A percentile compares a stretch with the other conserved stretches of the same genome.
phyloP scores from a whole-genome alignment of 2,329 filamentous ascomycete species.

The Diaporthe helianthi region DNA sequence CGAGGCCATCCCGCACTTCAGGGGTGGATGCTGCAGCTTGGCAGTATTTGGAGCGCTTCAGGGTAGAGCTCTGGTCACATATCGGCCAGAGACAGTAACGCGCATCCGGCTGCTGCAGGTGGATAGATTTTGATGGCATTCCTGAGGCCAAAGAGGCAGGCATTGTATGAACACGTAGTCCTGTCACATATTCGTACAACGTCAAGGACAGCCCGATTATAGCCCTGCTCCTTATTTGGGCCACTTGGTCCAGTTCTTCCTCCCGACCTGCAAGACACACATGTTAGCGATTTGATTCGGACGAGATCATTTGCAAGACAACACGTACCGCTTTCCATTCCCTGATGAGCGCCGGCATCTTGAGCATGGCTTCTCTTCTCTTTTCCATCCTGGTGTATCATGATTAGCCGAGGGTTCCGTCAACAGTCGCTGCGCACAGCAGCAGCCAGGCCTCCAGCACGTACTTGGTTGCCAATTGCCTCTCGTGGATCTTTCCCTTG shows the following conservation, averaged over 20 bases:
- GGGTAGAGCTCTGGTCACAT: constrained; percentile 1
- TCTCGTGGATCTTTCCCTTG: constrained; percentile 95
- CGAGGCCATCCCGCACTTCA: background rate
- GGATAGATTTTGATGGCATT: background rate
- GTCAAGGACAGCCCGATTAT: background rate
- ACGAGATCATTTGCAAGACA: background rate
- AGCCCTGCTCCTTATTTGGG: constrained; percentile 55
- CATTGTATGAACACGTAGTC: background rate
- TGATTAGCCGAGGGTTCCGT: constrained; percentile 42
- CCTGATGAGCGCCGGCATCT: constrained; percentile 91
- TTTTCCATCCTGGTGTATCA: constrained; percentile 73
- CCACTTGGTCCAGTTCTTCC: constrained; percentile 63
- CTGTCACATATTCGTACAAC: constrained; percentile 25
- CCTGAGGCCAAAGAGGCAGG: background rate
- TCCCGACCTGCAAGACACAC: constrained; percentile 55
- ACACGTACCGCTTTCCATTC: constrained; percentile 86
- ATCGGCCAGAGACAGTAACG: background rate
- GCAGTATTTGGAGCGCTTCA: background rate
- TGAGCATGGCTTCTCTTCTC: constrained; percentile 89
- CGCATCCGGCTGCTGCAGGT: background rate
- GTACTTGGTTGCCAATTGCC: constrained; percentile 78
- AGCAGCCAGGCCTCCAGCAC: constrained; percentile 42
- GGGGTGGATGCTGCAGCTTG: background rate
- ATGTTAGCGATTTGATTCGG: constrained; percentile 44
- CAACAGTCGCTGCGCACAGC: constrained; percentile 6